Evolutionary conservation across 768 basidiomycete species (phyloP).

Genomic region (Asterophora lycoperdoides): DNA sequence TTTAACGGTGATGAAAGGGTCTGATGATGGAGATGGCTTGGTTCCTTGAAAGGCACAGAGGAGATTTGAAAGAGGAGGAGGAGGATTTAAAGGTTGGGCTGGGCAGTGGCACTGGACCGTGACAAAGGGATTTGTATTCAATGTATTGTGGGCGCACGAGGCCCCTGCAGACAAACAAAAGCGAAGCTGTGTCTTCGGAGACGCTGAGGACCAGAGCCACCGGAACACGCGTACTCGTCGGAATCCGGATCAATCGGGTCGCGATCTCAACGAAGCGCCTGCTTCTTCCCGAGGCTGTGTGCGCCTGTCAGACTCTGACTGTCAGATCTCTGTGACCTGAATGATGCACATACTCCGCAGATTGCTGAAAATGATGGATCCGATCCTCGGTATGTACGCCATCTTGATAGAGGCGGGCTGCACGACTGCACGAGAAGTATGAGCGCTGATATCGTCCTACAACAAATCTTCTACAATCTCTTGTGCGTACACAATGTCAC

Average conservation of each 20-base stretch:
- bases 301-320: constrained; percentile 2
- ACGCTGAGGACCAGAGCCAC: constrained; percentile 7
- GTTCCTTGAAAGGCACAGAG: constrained; percentile 5
- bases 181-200: constrained; percentile 16
- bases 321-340: constrained; percentile 4
- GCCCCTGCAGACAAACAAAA: constrained; percentile 3
- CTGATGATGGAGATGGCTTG: constrained; percentile 4
- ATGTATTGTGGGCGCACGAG: too few species aligned
- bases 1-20: background rate
- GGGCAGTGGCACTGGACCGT: too few species aligned
- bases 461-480: too few species aligned
- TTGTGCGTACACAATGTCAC: too few species aligned
- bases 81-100: too few species aligned
- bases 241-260: constrained; percentile 11
- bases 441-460: too few species aligned
- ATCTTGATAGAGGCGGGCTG: too few species aligned
- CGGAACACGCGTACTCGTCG: constrained; percentile 12
- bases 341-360: background rate
- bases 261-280: constrained; percentile 7
- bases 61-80: constrained; percentile 1
- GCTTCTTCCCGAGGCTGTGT: constrained; percentile 11
- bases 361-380: background rate
- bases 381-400: too few species aligned
- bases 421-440: background rate
- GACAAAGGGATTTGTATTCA: too few species aligned